Base-by-base conservation (phyloP, 495 filamentous ascomycete species). In the Hypoxylon subgilvum region DNA sequence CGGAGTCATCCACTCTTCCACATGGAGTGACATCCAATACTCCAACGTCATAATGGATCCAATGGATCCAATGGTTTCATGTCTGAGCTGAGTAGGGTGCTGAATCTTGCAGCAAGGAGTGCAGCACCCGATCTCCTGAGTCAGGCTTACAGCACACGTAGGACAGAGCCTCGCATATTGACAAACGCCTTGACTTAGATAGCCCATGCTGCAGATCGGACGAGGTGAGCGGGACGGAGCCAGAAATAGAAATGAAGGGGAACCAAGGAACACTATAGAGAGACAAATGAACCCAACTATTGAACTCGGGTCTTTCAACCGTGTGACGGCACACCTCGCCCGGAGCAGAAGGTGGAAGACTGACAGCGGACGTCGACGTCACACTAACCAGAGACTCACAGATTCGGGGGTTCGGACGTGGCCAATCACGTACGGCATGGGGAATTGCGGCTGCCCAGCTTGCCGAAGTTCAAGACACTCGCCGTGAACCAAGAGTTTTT, bases 391-490 rank as follows among this genome's bases (percentile, higher is more conserved):
- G 44, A 64, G 54, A 64, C 54, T 58, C 30, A 34, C 61, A 64
- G 61, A 28, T 45, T 45, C 54, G 53, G 49, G 47, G 47, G 34
- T 40, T 44, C 53, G 36, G 53, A 44, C 47, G 12, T 36, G 25
- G 5, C 61, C 61, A 64, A 58, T 64, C 53, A 58, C 21, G 27
- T 38, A 44, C 12, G 12, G 21, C 4, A 64, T 58, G 54, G 49
- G 49, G 49, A 53, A 58, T 54, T 64, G 61, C 61, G 61, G 60
- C 61, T 54, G 44, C 27, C 44, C 32, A 40, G 53, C 59, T 64
- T 64, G 61, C 61, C 53, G 61, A 64, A 54, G 32, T 64, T 35
- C 54, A 54, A 64, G 61, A 64, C 61, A 64, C 34, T 54, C 23
- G 31, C 48, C 50, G 27, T 53, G 39, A 49, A 64, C 50, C 27